Evolutionary conservation across 305 asterid genomes (phyloP).

Genomic region (Vinca major): DNA sequence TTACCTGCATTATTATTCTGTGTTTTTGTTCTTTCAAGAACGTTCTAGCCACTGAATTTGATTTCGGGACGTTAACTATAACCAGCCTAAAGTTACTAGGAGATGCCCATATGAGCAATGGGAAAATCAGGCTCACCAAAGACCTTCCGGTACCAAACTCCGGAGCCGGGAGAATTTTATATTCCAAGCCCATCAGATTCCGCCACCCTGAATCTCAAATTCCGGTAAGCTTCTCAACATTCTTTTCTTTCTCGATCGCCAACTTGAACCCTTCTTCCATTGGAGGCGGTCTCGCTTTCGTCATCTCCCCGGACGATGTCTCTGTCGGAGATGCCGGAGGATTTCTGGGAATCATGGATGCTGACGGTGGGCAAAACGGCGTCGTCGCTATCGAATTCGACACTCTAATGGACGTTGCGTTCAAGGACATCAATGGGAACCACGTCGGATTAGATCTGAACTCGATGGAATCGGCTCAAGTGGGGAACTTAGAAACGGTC

Average conservation of each 20-base stretch:
- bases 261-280: slow-evolving; percentile 79
- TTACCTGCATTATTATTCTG: slow-evolving; percentile 28
- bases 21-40: slow-evolving; percentile 11
- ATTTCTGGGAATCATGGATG: slow-evolving; percentile 51
- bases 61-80: slow-evolving; percentile 57
- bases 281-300: slow-evolving; percentile 89
- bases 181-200: slow-evolving; percentile 61
- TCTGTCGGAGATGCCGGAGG: slow-evolving; percentile 74
- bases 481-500: slow-evolving; percentile 36
- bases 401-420: slow-evolving; percentile 75
- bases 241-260: slow-evolving; percentile 67
- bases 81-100: slow-evolving; percentile 77
- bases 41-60: slow-evolving; percentile 40
- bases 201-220: slow-evolving; percentile 40
- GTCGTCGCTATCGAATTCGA: slow-evolving; percentile 88
- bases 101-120: slow-evolving; percentile 82
- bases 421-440: slow-evolving; percentile 69
- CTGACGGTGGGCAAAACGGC: slow-evolving; percentile 35
- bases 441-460: slow-evolving; percentile 84
- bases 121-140: slow-evolving; percentile 62
- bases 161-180: slow-evolving; percentile 72
- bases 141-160: slow-evolving; percentile 81
- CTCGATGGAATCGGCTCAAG: slow-evolving; percentile 54
- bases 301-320: slow-evolving; percentile 60
- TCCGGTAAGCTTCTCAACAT: slow-evolving; percentile 69